Conservation (phyloP, 2,329 filamentous ascomycete genomes). For the Pseudopyricularia cyperi region DNA sequence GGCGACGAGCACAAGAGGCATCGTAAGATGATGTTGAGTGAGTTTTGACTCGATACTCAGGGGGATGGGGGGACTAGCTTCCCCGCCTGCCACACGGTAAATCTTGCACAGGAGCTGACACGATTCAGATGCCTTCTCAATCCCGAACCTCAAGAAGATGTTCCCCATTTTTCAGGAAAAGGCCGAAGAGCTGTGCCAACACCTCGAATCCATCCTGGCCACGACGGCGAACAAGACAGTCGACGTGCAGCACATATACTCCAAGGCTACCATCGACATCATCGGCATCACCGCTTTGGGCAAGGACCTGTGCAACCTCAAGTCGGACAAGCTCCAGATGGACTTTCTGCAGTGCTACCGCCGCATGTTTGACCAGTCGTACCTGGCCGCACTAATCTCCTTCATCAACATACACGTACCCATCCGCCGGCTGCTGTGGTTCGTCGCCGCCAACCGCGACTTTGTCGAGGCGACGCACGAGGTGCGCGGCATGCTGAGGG, state of each 20-base stretch:
- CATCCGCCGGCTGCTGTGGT: conserved; percentile 10
- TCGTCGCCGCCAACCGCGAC: conserved; percentile 18
- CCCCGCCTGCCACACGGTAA: no score
- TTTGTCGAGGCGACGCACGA: conserved; percentile 20
- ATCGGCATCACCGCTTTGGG: conserved; percentile 21
- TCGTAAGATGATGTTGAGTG: conserved; percentile 10
- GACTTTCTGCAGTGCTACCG: conserved; percentile 18
- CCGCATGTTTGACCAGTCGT: conserved; percentile 16
- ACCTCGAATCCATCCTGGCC: conserved; percentile 14
- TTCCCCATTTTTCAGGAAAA: conserved; percentile 23
- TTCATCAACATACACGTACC: conserved; percentile 19
- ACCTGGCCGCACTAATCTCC: conserved; percentile 14
- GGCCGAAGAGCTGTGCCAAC: conserved; percentile 13
- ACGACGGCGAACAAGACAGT: conserved; percentile 10
- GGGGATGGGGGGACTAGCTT: no score
- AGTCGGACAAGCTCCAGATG: conserved; percentile 5
- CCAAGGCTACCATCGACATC: conserved; percentile 19
- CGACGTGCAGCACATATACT: conserved; percentile 16
- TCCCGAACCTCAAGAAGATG: conserved; percentile 22
- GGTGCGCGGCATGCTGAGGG: conserved; percentile 19
- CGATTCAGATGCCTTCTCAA: conserved; percentile 18
- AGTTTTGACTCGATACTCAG: not conserved
- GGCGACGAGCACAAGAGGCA: conserved; percentile 20
- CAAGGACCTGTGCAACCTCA: conserved; percentile 17
- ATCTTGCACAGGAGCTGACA: no score